Conservation (phyloP, 352 stramenopile genomes). For the Pythium phragmiticola region DNA sequence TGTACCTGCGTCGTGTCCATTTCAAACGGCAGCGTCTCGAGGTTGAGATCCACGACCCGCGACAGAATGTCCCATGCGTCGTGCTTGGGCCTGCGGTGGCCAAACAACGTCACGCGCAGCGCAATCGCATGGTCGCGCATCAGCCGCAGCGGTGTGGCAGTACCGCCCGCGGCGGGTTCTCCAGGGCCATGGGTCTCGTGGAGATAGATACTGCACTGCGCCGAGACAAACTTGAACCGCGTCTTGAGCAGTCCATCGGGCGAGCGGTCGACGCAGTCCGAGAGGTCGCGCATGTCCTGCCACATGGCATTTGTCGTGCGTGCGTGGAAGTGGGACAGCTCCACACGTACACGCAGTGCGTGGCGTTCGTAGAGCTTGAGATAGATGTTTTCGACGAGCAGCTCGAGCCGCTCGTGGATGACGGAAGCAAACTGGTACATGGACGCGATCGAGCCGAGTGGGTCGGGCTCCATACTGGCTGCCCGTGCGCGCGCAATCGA, state of each 20-base stretch:
- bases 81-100: constrained; percentile 36
- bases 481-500: constrained; percentile 34
- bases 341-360: constrained; percentile 36
- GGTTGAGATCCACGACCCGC: constrained; percentile 55
- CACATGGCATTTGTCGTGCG: constrained; percentile 63
- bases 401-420: constrained; percentile 48
- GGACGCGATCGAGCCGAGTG: constrained; percentile 57
- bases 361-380: constrained; percentile 50
- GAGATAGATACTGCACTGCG: constrained; percentile 42
- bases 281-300: constrained; percentile 65
- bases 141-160: constrained; percentile 25
- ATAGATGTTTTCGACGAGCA: constrained; percentile 49
- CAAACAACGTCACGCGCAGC: constrained; percentile 57
- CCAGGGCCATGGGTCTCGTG: constrained; percentile 19
- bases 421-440: constrained; percentile 58
- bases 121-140: constrained; percentile 46
- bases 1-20: constrained; percentile 38
- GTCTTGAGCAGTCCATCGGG: constrained; percentile 64
- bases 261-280: constrained; percentile 52
- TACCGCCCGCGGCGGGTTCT: neutral
- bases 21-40: constrained; percentile 47
- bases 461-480: constrained; percentile 49
- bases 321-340: constrained; percentile 42
- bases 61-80: constrained; percentile 53
- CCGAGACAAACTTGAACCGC: constrained; percentile 63